Percentiles rank a stretch among this genome's conserved stretches.
phyloP scores from a whole-genome alignment of 169 alveolate species.

The Eimeria praecox region DNA sequence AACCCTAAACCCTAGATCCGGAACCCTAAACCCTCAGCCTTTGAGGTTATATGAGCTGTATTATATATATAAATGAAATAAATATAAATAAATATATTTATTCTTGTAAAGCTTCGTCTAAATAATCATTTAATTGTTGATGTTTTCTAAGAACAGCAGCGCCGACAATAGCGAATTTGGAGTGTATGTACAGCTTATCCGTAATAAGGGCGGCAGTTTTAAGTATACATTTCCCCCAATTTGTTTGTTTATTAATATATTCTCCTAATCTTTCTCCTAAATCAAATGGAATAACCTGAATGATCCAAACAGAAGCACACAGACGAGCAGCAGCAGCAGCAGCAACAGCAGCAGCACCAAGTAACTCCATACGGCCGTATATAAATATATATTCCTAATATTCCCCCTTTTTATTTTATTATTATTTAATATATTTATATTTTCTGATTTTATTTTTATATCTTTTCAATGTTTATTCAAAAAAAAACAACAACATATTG shows the following conservation, averaged over 20 bases:
- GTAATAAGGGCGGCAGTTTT: neutral
- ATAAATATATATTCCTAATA: no score
- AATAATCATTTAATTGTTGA: neutral
- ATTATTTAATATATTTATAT: no score
- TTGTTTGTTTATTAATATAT: neutral
- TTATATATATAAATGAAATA: no score
- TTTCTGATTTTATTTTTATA: no score
- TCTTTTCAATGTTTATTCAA: no score
- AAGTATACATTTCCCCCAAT: neutral
- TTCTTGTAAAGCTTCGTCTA: neutral
- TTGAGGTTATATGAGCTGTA: no score
- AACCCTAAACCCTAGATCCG: neutral
- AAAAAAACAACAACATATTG: no score
- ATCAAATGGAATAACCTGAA: conserved; percentile 12
- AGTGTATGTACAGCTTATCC: neutral
- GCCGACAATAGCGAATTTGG: neutral
- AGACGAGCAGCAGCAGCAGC: neutral
- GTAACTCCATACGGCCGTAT: neutral
- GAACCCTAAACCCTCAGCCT: neutral
- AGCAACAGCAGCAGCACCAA: neutral
- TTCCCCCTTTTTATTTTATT: no score
- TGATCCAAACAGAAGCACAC: neutral
- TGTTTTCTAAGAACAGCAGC: neutral
- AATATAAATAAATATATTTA: no score
- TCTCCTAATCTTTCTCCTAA: neutral